Base-by-base conservation (phyloP, 2,329 filamentous ascomycete genomes). In the Cytospora chrysosperma region DNA sequence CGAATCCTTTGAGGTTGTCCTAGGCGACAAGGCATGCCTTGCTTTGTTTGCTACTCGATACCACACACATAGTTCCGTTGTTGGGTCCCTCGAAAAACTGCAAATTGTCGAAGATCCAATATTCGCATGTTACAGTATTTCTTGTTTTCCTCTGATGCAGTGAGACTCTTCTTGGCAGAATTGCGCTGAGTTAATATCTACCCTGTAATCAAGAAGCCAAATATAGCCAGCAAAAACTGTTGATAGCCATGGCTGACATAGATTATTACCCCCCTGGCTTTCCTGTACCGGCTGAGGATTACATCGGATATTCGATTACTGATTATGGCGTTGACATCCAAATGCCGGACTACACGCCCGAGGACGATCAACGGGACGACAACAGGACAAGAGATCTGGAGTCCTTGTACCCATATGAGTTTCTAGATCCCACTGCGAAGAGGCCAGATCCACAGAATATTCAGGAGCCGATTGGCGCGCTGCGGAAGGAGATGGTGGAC, bases 401-500 rank as follows among this genome's bases (percentile, higher is more conserved):
- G 17, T 50, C 51, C 27, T 34, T 50, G 1, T 61, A 37, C 28
- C 59, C 59, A 2, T 55, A 55, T 19, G 8, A 12, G 2, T 49
- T 55, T n/a, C 12, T 61, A n/a, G 52, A 61, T 15, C 28, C 37
- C 17, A 9, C 19, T 28, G 51, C 37, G 0, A 5, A 26, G 5
- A 34, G 9, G 17, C 28, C 47, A 37, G 17, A 28, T n/a, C n/a
- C 47, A n/a, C 28, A 26, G 17, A 8, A n/a, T 15, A 12, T n/a
- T 3, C 21, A 19, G 7, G 6, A 24, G 43, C 64, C 61, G 8
- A 13, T 63, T 2, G 64, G 60, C 1, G 51, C n/a, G 26, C 51
- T 63, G 12, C 64, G 57, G 7, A 59, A 24, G 28, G 37, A 59
- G 28, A 32, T 53, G 56, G 51, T 52, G 9, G 6, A 17, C 21